Base-by-base conservation (phyloP, 2,329 filamentous ascomycete genomes). In the Penicillium sclerotiorum region DNA sequence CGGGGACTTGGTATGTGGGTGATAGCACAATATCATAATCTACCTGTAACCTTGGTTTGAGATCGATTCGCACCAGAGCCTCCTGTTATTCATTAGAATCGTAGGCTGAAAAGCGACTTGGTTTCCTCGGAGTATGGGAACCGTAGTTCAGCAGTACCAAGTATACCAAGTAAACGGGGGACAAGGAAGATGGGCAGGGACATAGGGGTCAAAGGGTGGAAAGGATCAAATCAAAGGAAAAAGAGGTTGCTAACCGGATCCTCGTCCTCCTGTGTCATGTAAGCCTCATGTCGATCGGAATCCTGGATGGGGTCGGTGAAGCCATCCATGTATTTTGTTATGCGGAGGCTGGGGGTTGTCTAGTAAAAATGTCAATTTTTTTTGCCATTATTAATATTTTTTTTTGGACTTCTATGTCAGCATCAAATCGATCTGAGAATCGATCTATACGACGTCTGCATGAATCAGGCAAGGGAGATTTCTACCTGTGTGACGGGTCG, bases 21-120 rank as follows among this genome's bases (percentile, higher is more conserved):
- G 90, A 89, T 53, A 88, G 77, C 63, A 89, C 80, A 61, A 92
- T 83, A 68, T 90, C 86, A 73, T 91, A 92, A 52, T 81, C 79
- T 58, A 89, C 82, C 45, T 68, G 60, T 78, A 74, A 47, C 74
- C 73, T 55, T 68, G 66, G 52, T 70, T 72, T 50, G 45, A 50
- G 43, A 40, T 59, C 44, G 42, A 58, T 52, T 44, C 68, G 72
- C 52, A 75, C 60, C 52, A 77, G 70, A 47, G 73, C 70, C 62
- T 77, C 74, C 65, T 75, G 55, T 44, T 45, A 52, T 49, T 23
- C 42, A 49, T 49, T 36, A 60, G 52, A 40, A 46, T 40, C 22
- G 18, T 33, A 38, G 8, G 11, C 21, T 8, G 13, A 37, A 42
- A 50, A 56, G 41, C 28, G 43, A 22, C 47, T 46, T 37, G 9